Conservation (phyloP, 202 grass and related monocot genomes). For the Saccharum hybrid region DNA sequence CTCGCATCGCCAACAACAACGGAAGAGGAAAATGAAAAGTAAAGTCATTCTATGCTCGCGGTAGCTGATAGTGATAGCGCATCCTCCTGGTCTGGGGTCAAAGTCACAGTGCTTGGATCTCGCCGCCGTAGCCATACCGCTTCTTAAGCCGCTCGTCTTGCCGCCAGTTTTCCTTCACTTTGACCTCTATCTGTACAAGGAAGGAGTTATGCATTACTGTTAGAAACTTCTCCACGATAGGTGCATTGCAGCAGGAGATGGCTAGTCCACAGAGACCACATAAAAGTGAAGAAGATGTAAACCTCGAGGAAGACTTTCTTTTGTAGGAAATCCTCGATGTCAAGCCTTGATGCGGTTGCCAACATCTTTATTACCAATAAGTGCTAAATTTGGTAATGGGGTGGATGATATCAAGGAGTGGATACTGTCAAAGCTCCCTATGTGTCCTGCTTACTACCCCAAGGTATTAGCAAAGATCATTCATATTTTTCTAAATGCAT, state of each 20-base stretch:
- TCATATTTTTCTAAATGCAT: neutral
- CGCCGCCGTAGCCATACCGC: constrained; percentile 5
- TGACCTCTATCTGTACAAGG: constrained; percentile 68
- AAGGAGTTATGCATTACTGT: neutral
- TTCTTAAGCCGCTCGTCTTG: constrained; percentile 85
- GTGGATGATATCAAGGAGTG: constrained; percentile 91
- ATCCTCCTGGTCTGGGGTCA: too few relatives aligned
- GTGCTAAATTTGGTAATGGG: constrained; percentile 92
- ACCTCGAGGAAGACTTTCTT: constrained; percentile 99
- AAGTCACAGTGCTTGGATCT: too few relatives aligned
- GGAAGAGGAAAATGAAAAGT: too few relatives aligned
- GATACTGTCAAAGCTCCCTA: constrained; percentile 88
- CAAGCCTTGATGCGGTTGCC: constrained; percentile 90
- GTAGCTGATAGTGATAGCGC: too few relatives aligned
- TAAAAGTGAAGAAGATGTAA: neutral
- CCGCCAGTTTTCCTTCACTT: constrained; percentile 94
- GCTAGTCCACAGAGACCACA: neutral
- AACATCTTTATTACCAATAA: constrained; percentile 89
- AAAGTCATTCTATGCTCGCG: too few relatives aligned
- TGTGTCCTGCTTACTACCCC: constrained; percentile 82
- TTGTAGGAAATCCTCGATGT: constrained; percentile 96
- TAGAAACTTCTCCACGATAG: constrained; percentile 3
- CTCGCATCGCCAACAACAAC: too few relatives aligned
- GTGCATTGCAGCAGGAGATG: neutral
- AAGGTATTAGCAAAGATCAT: constrained; percentile 57